phyloP scores from a whole-genome alignment of 768 basidiomycete genomes.

The Lactifluus piperatus region DNA sequence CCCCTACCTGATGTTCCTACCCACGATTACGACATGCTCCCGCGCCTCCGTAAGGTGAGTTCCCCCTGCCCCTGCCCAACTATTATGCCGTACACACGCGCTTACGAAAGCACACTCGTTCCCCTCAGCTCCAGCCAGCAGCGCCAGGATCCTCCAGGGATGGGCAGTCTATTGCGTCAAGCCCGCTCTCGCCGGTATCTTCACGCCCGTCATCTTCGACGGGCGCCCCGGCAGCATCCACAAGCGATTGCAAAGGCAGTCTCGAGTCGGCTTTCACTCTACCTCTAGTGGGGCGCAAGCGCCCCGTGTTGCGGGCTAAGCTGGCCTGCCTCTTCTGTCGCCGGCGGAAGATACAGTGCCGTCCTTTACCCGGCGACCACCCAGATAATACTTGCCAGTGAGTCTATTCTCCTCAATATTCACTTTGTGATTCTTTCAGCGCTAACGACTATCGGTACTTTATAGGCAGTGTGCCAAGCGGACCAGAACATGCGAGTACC shows the following conservation, averaged over 20 bases:
- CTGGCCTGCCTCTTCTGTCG: slow-evolving; percentile 16
- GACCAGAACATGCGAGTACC: slow-evolving; percentile 8
- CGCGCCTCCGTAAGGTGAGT: slow-evolving; percentile 16
- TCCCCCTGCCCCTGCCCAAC: not conserved
- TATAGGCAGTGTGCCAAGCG: slow-evolving; percentile 15
- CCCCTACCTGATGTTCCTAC: not conserved
- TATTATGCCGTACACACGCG: not conserved
- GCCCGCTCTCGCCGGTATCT: slow-evolving; percentile 12
- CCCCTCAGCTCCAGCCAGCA: slow-evolving; percentile 9
- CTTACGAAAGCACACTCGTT: not conserved
- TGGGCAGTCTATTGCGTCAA: slow-evolving; percentile 8
- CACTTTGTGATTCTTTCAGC: not conserved
- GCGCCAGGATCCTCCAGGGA: slow-evolving; percentile 1
- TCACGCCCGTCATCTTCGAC: slow-evolving; percentile 15
- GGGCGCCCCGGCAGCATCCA: slow-evolving; percentile 3
- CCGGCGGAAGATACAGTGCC: slow-evolving; percentile 18
- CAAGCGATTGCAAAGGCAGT: not conserved
- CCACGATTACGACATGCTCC: slow-evolving; percentile 14
- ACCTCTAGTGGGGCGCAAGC: slow-evolving; percentile 15
- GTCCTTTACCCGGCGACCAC: slow-evolving; percentile 4
- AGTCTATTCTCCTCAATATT: not conserved
- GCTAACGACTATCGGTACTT: not conserved
- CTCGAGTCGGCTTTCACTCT: slow-evolving; percentile 10
- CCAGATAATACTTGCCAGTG: slow-evolving; percentile 9
- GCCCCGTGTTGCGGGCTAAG: slow-evolving; percentile 15